Conservation (phyloP, 257 asterid species). For the Ophiorrhiza pumila region DNA sequence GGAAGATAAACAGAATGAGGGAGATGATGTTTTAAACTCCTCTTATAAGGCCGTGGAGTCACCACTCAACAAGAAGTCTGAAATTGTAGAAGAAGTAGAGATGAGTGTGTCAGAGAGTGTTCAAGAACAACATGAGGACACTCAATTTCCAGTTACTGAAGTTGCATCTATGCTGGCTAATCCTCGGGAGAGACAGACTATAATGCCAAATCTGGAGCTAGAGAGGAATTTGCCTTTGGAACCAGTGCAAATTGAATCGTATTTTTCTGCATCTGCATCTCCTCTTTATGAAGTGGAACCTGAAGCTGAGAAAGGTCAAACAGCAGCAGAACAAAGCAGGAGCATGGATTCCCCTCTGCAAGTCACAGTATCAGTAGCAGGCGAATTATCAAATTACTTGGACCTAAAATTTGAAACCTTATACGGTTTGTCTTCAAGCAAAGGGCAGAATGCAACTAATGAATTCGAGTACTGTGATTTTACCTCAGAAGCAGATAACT, state of each 20-base stretch:
- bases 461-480: neutral
- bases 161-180: too few relatives aligned
- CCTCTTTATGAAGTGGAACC: neutral
- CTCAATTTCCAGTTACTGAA: neutral
- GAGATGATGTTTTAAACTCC: too few relatives aligned
- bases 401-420: neutral
- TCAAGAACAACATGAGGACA: neutral
- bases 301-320: neutral
- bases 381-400: neutral
- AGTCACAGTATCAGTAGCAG: neutral
- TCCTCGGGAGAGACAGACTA: too few relatives aligned
- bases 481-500: neutral
- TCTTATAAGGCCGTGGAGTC: too few relatives aligned
- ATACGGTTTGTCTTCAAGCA: neutral
- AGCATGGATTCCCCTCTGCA: neutral
- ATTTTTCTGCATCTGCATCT: neutral
- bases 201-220: too few relatives aligned
- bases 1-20: too few relatives aligned
- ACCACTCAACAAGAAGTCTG: too few relatives aligned
- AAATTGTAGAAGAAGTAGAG: too few relatives aligned
- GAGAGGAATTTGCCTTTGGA: neutral
- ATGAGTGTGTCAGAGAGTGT: neutral
- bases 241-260: neutral
- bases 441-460: neutral
- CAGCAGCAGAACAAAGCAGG: neutral